phyloP scores from a whole-genome alignment of 208 protist genomes.

The Leptomonas pyrrhocoris region DNA sequence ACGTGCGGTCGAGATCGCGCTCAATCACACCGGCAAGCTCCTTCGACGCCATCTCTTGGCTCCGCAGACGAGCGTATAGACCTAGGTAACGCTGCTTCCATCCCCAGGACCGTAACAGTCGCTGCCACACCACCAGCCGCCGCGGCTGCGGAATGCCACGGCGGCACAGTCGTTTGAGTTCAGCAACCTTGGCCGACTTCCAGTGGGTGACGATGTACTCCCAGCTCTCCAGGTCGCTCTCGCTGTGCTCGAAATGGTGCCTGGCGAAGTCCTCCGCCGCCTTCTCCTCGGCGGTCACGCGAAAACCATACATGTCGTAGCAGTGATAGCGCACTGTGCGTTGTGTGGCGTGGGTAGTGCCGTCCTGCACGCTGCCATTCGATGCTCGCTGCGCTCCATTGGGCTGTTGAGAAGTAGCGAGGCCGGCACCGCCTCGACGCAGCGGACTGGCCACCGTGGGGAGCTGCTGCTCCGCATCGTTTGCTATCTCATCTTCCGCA shows the following conservation, averaged over 20 bases:
- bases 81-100: slow-evolving; percentile 21
- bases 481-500: slow-evolving; percentile 1
- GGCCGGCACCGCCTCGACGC: not conserved
- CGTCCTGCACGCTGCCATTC: not conserved
- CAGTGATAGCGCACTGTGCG: slow-evolving; percentile 14
- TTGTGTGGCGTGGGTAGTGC: not conserved
- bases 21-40: slow-evolving; percentile 72
- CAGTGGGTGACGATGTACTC: slow-evolving; percentile 37
- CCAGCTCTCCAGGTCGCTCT: slow-evolving; percentile 35
- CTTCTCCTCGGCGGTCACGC: slow-evolving; percentile 69
- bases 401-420: not conserved
- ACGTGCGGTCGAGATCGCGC: slow-evolving; percentile 85
- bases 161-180: slow-evolving; percentile 72
- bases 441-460: slow-evolving; percentile 15
- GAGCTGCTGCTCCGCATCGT: slow-evolving; percentile 7
- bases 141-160: slow-evolving; percentile 68
- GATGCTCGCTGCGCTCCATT: not conserved
- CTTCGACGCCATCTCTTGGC: slow-evolving; percentile 27
- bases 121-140: slow-evolving; percentile 69
- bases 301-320: slow-evolving; percentile 80
- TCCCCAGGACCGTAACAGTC: slow-evolving; percentile 50
- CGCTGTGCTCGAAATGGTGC: slow-evolving; percentile 14
- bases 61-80: slow-evolving; percentile 39
- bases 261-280: slow-evolving; percentile 51
- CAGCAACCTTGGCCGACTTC: slow-evolving; percentile 21